Evolutionary conservation across 352 stramenopile genomes (phyloP), one percentile per base, ranked within the genome.

Genomic region (Globisporangium radiosum): DNA sequence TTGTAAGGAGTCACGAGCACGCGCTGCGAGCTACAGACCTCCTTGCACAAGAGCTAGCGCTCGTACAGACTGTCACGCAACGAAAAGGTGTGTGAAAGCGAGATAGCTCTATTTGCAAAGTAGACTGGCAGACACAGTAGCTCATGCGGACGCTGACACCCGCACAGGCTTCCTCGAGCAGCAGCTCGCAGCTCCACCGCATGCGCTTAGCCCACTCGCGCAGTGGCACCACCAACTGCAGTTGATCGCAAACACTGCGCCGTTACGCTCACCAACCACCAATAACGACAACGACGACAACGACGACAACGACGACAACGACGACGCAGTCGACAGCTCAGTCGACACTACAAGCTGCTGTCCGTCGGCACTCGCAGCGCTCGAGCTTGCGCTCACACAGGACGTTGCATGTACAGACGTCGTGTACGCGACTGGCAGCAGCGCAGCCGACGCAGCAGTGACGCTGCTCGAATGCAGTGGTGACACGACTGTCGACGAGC

Each of bases 381-480:
- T 62, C 2, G 59, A 72, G 10, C 19, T 13, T 9, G 38, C 47
- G 33, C 56, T 80, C 36, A 13, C 17, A 6, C 49, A 39, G 8
- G 67, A 86, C 25, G 44, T 60, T 15, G 51, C 39, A 25, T 87
- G 75, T 58, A 85, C 72, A 25, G 80, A 90, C 47, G 53, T 85
- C 2, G 50, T 63, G 5, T 89, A 85, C 52, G 60, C 71, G 14
- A 52, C 62, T 42, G 58, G 70, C 6, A 45, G 37, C 11, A 57
- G 65, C 5, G 59, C 76, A 1, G 53, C 56, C 5, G 75, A 87
- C 57, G 56, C 70, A 17, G 53, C 50, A 1, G 60, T 71, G 0
- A 58, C 42, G 33, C 40, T 86, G 36, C 57, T 81, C 13, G 79
- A 87, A 17, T 14, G 45, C 45, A 17, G n/a, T 14, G 15, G n/a